Percentiles rank a stretch among this genome's conserved stretches.
Conservation (phyloP, 257 asterid genomes). For the Craterostigma plantagineum region DNA sequence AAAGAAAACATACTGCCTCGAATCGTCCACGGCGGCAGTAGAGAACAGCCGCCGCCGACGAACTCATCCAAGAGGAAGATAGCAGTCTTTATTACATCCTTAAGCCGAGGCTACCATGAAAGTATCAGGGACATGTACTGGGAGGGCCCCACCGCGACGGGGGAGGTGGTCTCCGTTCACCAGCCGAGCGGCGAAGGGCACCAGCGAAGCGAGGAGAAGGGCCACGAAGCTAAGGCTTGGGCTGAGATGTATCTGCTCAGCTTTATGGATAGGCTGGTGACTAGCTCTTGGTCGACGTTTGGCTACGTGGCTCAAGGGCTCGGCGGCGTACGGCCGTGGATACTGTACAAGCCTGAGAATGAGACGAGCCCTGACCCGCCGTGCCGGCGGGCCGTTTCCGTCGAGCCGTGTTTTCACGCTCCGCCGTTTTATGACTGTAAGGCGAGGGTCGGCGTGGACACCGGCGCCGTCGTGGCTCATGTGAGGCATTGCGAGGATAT, state of each 20-base stretch:
- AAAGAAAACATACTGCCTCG: constrained; percentile 34
- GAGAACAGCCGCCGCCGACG: constrained; percentile 7
- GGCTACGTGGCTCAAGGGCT: constrained; percentile 86
- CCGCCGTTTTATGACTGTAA: constrained; percentile 51
- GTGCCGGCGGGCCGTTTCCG: constrained; percentile 34
- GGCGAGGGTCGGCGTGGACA: constrained; percentile 22
- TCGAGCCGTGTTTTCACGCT: constrained; percentile 69
- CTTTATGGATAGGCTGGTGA: constrained; percentile 51
- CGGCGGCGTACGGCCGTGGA: constrained; percentile 72
- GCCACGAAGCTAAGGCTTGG: constrained; percentile 54
- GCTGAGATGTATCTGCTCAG: constrained; percentile 72
- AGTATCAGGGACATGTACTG: constrained; percentile 38
- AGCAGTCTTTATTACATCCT: constrained; percentile 37
- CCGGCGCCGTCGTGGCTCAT: constrained; percentile 33
- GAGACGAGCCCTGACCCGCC: constrained; percentile 32
- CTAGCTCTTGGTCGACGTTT: constrained; percentile 66
- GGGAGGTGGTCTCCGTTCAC: constrained; percentile 36
- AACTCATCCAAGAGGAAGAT: constrained; percentile 9
- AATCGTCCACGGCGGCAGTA: neutral
- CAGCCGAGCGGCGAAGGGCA: constrained; percentile 61
- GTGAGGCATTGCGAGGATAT: constrained; percentile 64
- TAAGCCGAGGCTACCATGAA: constrained; percentile 36
- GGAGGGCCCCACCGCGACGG: constrained; percentile 37
- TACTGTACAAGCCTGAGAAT: constrained; percentile 41
- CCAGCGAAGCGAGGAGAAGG: constrained; percentile 33